Percentiles rank a stretch among this genome's conserved stretches.
These are phyloP conservation scores for Emericellopsis atlantica DNA, from an alignment of 2,329 filamentous ascomycete species.

Conservation along the genomic window DNA sequence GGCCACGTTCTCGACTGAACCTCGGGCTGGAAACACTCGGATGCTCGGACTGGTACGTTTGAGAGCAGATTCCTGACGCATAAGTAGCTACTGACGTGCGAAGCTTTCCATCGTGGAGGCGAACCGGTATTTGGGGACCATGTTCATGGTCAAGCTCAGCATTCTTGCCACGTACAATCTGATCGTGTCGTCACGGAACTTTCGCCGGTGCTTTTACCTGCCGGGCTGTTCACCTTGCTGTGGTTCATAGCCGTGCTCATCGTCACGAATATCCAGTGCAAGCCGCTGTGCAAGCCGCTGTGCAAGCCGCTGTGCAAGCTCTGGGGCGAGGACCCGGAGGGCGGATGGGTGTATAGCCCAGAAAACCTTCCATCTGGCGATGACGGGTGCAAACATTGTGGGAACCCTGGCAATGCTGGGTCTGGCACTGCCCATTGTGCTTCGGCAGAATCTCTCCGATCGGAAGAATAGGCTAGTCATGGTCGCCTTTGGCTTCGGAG, in stretches of 20 bases:
- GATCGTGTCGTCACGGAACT: background rate
- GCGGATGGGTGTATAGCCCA: background rate
- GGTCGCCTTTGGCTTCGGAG: background rate
- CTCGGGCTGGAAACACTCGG: background rate
- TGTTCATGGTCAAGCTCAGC: background rate
- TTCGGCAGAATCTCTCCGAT: background rate
- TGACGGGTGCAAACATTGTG: background rate
- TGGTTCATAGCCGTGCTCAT: background rate
- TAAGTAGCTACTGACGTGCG: background rate
- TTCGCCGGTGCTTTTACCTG: background rate
- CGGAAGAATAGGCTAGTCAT: background rate
- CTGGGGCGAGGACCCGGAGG: background rate
- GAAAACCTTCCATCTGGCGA: background rate
- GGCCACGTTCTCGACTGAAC: background rate
- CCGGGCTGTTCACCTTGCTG: background rate
- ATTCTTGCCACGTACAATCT: background rate
- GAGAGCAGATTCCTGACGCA: background rate
- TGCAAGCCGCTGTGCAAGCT: background rate
- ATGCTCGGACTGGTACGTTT: background rate
- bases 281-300: background rate
- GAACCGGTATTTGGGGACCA: background rate
- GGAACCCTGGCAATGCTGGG: background rate
- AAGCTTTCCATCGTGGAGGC: background rate
- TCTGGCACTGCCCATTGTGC: background rate
- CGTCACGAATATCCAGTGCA: background rate